phyloP scores from a whole-genome alignment of 495 filamentous ascomycete genomes.

The Amorphotheca resinae region DNA sequence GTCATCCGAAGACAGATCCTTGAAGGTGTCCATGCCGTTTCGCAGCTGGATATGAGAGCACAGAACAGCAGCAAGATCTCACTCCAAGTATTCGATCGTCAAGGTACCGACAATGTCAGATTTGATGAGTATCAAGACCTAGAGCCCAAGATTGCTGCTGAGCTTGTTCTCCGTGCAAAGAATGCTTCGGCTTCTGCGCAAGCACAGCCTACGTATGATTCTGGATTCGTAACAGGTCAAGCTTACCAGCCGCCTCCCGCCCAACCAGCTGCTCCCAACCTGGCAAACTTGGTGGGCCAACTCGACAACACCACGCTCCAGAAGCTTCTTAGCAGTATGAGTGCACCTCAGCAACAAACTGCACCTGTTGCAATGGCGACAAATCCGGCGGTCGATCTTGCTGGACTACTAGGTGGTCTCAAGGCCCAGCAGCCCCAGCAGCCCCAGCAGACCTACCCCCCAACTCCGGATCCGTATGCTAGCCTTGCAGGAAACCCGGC shows the following conservation, averaged over 20 bases:
- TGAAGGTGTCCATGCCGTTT: conserved; percentile 80
- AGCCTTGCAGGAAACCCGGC: conserved; percentile 8
- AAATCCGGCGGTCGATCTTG: conserved; percentile 40
- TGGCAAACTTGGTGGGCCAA: conserved; percentile 44
- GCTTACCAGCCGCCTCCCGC: conserved; percentile 19
- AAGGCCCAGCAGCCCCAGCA: conserved; percentile 26
- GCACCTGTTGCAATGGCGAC: conserved; percentile 29
- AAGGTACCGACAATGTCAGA: conserved; percentile 54
- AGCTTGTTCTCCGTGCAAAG: conserved; percentile 69
- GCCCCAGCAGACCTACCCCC: conserved; percentile 19
- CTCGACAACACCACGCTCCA: conserved; percentile 63
- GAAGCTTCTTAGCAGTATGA: conserved; percentile 53
- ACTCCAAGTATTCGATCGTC: conserved; percentile 76
- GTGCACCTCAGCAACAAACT: conserved; percentile 33
- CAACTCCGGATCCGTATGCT: conserved; percentile 10
- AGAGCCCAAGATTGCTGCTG: conserved; percentile 61
- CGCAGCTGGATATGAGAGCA: conserved; percentile 54
- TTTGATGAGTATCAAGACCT: conserved; percentile 79
- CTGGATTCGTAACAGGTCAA: conserved; percentile 12
- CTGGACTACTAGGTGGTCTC: conserved; percentile 41
- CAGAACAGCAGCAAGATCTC: conserved; percentile 60
- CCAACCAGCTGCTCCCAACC: conserved; percentile 35
- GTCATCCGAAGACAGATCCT: conserved; percentile 75
- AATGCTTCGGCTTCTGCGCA: conserved; percentile 25
- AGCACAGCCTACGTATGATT: conserved; percentile 2